Conservation (phyloP, 495 filamentous ascomycete species). For the Cercophora sp. region DNA sequence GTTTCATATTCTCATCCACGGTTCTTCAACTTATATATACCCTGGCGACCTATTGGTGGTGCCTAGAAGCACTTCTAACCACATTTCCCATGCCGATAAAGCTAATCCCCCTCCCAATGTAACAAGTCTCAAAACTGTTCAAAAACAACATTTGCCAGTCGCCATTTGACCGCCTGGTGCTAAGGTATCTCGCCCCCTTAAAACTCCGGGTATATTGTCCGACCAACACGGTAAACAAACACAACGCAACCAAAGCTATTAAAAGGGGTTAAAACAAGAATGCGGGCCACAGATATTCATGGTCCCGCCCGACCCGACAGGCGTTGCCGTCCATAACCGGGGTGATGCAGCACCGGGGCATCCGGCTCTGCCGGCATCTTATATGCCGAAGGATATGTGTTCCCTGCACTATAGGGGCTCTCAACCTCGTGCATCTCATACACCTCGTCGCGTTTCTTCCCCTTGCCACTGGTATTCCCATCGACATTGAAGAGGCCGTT, state of each 20-base stretch:
- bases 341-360: slow-evolving; percentile 31
- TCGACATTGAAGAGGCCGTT: not conserved
- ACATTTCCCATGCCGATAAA: too few species aligned
- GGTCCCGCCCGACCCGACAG: slow-evolving; percentile 9
- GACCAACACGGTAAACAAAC: too few species aligned
- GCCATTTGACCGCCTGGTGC: too few species aligned
- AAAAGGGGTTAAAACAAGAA: slow-evolving; percentile 1
- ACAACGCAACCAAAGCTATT: not conserved
- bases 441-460: slow-evolving; percentile 28
- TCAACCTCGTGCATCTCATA: slow-evolving; percentile 34
- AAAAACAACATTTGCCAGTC: too few species aligned
- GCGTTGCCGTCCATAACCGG: slow-evolving; percentile 28
- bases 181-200: not conserved
- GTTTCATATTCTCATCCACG: too few species aligned
- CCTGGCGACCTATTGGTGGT: too few species aligned
- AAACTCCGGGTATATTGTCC: not conserved
- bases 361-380: slow-evolving; percentile 23
- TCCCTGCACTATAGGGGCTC: slow-evolving; percentile 21
- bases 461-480: slow-evolving; percentile 30
- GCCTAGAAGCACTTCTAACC: too few species aligned
- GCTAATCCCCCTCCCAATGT: too few species aligned
- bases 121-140: too few species aligned
- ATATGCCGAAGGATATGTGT: slow-evolving; percentile 1
- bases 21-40: too few species aligned
- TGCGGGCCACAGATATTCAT: not conserved